Conservation (phyloP, 2,329 filamentous ascomycete genomes). For the Phialophora verrucosa region DNA sequence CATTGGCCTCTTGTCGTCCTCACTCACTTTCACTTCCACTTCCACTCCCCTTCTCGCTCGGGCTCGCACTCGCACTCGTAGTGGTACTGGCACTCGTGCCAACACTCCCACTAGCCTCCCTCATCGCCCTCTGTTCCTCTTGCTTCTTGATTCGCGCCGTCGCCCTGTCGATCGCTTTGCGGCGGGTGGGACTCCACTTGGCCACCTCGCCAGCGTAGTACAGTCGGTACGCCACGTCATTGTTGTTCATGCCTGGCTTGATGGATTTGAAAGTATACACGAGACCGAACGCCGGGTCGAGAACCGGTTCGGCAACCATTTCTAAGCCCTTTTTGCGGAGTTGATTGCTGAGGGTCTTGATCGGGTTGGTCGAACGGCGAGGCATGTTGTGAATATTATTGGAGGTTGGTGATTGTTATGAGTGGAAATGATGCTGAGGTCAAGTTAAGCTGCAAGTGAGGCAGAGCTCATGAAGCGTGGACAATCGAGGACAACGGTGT, state of each 20-base stretch:
- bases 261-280: slow-evolving; percentile 27
- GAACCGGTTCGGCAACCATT: slow-evolving; percentile 21
- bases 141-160: slow-evolving; percentile 17
- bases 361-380: slow-evolving; percentile 7
- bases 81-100: background rate
- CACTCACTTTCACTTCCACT: slow-evolving; percentile 6
- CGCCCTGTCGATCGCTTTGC: slow-evolving; percentile 30
- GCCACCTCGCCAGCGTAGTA: slow-evolving; percentile 28
- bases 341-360: slow-evolving; percentile 26
- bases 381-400: background rate
- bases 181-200: slow-evolving; percentile 29
- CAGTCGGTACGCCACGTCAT: slow-evolving; percentile 29
- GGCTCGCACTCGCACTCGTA: slow-evolving; percentile 7
- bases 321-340: slow-evolving; percentile 30
- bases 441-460: background rate
- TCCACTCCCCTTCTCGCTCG: background rate
- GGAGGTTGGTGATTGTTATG: background rate
- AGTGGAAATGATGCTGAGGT: background rate
- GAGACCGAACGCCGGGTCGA: slow-evolving; percentile 28
- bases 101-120: slow-evolving; percentile 4
- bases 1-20: background rate
- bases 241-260: slow-evolving; percentile 30
- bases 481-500: background rate
- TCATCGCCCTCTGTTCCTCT: slow-evolving; percentile 13
- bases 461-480: background rate